Percentiles rank a stretch among this genome's conserved stretches.
These are phyloP conservation scores for Boeremia exigua DNA, from an alignment of 2,329 filamentous ascomycete species.

Conservation along the genomic window DNA sequence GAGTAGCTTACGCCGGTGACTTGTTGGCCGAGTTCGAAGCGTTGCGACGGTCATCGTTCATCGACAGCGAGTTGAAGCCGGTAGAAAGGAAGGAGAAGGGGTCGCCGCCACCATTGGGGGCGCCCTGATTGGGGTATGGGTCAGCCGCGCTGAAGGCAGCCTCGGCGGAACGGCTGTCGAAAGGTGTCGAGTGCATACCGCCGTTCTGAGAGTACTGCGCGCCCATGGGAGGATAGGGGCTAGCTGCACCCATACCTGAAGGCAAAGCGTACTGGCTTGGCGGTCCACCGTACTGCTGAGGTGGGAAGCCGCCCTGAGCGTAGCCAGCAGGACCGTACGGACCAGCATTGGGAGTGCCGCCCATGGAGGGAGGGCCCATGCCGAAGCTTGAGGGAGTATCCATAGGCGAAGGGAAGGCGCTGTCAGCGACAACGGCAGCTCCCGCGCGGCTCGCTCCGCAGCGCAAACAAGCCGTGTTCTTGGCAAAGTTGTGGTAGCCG, in stretches of 20 bases:
- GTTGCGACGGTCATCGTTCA: conserved; percentile 64
- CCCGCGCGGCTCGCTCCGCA: conserved; percentile 94
- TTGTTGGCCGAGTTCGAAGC: conserved; percentile 48
- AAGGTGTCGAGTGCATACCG: conserved; percentile 82
- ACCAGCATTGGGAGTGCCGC: conserved; percentile 71
- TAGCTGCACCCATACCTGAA: conserved; percentile 80
- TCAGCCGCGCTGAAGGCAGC: conserved; percentile 90
- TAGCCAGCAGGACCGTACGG: conserved; percentile 76
- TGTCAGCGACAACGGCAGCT: conserved; percentile 92
- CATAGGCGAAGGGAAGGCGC: conserved; percentile 89
- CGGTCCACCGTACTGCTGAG: conserved; percentile 84
- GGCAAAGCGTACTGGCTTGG: conserved; percentile 90
- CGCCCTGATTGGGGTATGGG: conserved; percentile 79
- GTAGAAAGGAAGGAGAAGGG: conserved; percentile 81
- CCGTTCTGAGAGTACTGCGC: conserved; percentile 80
- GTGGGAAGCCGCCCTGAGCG: conserved; percentile 65
- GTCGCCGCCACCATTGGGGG: conserved; percentile 71
- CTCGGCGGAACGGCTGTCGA: conserved; percentile 92
- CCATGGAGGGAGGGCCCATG: conserved; percentile 89
- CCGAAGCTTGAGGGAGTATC: conserved; percentile 81
- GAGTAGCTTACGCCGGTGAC: conserved; percentile 47
- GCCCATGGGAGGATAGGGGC: conserved; percentile 76
- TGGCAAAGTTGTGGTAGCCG: conserved; percentile 98
- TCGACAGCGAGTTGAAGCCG: conserved; percentile 74
- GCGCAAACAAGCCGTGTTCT: conserved; percentile 96